Evolutionary conservation across 2,329 filamentous ascomycete genomes (phyloP), one percentile per base, ranked within the genome.

Genomic region (Berkeleyomyces basicola): DNA sequence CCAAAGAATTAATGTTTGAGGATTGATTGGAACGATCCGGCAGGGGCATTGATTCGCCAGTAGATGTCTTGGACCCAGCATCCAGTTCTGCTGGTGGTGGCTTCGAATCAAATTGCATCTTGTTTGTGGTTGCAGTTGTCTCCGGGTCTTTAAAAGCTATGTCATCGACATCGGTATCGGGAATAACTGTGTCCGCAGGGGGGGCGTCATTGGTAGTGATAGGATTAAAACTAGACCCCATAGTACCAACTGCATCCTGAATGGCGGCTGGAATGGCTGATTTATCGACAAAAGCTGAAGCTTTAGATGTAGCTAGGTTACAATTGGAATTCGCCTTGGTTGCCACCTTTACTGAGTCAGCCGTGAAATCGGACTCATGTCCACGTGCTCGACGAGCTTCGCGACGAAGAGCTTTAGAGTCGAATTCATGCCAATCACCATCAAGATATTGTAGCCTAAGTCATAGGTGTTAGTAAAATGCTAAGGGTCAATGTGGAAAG

Each of bases 391-490:
- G 82, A 72, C 93, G 89, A 68, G 90, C 92, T 72, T 96, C 91
- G 68, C 93, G 93, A 40, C 93, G 81, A 36, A 96, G 78, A 14
- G 90, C 91, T 75, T 99, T 99, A 63, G 90, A 95, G 75, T 99
- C 93, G 69, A 97, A 96, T 71, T 99, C 93, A 71, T 99, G 93
- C 93, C 93, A 99, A 69, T 99, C 93, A 31, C 93, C 93, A 68
- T 93, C 83, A 39, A 99, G 80, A 58, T 85, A 78, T 65, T 86
- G 84, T 59, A 99, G 80, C 69, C 87, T 88, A 66, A 64, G 61
- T 55, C 23, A 9, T 36, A 61, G 10, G 16, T 10, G 70, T 77
- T 69, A 76, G 72, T 51, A 66, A 39, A 42, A 33, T 31, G 10
- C 53, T 1, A 44, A 23, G 53, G 43, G 58, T 14, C 6, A 16